Evolutionary conservation across 352 stramenopile species (phyloP).

Genomic region (Aphanomyces astaci): DNA sequence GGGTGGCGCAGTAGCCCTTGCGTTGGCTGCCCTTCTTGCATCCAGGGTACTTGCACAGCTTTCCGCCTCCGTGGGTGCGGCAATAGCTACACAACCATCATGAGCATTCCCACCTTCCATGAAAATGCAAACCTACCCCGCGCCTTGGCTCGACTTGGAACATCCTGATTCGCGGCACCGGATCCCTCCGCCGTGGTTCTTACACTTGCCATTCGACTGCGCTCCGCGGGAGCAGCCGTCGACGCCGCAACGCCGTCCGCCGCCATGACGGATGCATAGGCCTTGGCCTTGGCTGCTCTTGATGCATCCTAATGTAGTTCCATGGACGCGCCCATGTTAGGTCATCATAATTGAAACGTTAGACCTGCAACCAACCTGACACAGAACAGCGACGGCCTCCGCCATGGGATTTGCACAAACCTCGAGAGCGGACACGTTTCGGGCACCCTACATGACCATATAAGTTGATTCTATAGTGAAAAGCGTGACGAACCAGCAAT

Average conservation of each 20-base stretch:
- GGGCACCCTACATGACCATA: constrained; percentile 39
- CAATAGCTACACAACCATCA: constrained; percentile 62
- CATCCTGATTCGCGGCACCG: constrained; percentile 8
- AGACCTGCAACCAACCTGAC: constrained; percentile 8
- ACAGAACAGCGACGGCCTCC: constrained; percentile 62
- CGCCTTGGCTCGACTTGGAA: constrained; percentile 20
- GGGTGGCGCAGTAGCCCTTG: constrained; percentile 81
- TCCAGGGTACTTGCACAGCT: constrained; percentile 72
- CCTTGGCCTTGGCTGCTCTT: constrained; percentile 23
- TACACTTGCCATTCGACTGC: constrained; percentile 17
- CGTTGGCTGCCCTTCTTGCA: constrained; percentile 82
- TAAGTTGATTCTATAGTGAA: constrained; percentile 42
- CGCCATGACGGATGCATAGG: constrained; percentile 21
- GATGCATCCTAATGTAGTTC: constrained; percentile 12
- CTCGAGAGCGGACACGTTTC: constrained; percentile 69
- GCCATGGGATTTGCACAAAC: constrained; percentile 79
- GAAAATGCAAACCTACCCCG: constrained; percentile 1
- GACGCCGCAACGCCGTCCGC: constrained; percentile 11
- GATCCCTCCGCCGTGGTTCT: constrained; percentile 22
- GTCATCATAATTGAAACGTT: too few species aligned
- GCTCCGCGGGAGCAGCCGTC: constrained; percentile 15
- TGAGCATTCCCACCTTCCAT: constrained; percentile 35
- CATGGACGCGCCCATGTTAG: too few species aligned
- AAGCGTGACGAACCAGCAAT: constrained; percentile 19
- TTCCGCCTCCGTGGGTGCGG: constrained; percentile 66